Percentiles rank a stretch among this genome's conserved stretches.
phyloP scores from a whole-genome alignment of 2,329 filamentous ascomycete genomes.

The Nannizziopsis arthrosporioides region DNA sequence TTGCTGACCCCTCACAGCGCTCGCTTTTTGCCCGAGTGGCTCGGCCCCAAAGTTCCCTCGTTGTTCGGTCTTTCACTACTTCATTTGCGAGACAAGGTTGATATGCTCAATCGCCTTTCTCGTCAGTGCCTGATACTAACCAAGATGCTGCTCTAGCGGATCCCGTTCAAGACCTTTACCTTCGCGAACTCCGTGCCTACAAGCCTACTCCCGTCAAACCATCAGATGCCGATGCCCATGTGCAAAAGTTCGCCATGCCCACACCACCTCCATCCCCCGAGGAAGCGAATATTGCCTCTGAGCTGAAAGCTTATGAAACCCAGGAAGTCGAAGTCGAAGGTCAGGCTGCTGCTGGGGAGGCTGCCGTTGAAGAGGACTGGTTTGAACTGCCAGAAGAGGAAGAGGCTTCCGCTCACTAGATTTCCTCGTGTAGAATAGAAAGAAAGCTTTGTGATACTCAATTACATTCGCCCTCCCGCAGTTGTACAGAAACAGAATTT shows the following conservation, averaged over 20 bases:
- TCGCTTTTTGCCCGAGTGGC: constrained; percentile 50
- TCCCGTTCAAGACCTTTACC: constrained; percentile 94
- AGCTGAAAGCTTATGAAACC: constrained; percentile 86
- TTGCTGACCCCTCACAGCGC: constrained; percentile 37
- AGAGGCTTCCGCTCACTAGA: constrained; percentile 35
- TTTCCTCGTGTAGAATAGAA: constrained; percentile 5
- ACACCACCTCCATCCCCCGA: constrained; percentile 79
- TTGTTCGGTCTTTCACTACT: constrained; percentile 53
- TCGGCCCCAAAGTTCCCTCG: constrained; percentile 45
- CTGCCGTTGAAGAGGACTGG: constrained; percentile 58
- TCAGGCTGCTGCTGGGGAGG: constrained; percentile 53
- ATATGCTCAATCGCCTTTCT: constrained; percentile 25
- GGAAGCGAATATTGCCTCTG: constrained; percentile 82
- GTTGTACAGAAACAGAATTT: constrained; percentile 11
- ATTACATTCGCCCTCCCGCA: constrained; percentile 2
- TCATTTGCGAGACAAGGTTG: constrained; percentile 52
- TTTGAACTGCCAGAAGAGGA: constrained; percentile 62
- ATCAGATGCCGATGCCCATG: constrained; percentile 76
- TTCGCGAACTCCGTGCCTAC: constrained; percentile 91
- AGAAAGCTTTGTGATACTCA: constrained; percentile 1
- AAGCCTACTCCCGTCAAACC: constrained; percentile 76
- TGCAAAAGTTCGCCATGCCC: constrained; percentile 74
- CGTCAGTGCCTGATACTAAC: constrained; percentile 22
- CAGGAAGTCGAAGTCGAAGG: constrained; percentile 94
- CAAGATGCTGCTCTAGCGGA: constrained; percentile 54